Base-by-base conservation (phyloP, 352 stramenopile species). In the Phytophthora fragariae region DNA sequence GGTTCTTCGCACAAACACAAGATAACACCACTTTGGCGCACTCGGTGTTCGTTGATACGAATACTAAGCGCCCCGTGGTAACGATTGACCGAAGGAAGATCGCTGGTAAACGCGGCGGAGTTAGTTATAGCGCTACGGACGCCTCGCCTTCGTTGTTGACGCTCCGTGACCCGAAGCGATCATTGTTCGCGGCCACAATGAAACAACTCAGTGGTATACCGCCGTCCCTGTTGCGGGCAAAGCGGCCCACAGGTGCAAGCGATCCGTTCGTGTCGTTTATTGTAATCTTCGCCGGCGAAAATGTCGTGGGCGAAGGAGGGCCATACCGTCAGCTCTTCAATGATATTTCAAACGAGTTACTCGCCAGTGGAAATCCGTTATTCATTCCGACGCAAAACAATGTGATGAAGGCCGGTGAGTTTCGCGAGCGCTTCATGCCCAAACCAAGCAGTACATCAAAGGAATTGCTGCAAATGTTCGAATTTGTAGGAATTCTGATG, bases 221-320 rank as follows among this genome's bases (percentile, higher is more conserved):
- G 2, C 78, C 85, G 2, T 82, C 80, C 8, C 35, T 81, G 21
- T 68, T 95, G 27, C 83, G 86, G 2, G 85, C 84, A 7, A 93
- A 93, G 70, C 82, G 88, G n/a, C 88, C 88, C 0, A 90, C 83
- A 1, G 88, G 88, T 39, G 88, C 88, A 10, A 93, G 86, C 50
- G 88, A 95, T 55, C 88, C 88, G 29, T 95, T 95, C 53, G 85
- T 95, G 15, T 83, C 88, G 24, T 95, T 95, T 72, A 91, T 92
- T 39, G 88, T 93, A 12, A 77, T 90, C 8, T 95, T 95, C 57
- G 68, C 80, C 9, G 86, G 88, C 15, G 88, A 95, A 75, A 91
- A 95, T 19, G 88, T 95, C 3, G 88, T 95, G 8, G 88, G 88
- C 3, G 88, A 95, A 65, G 86, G 88, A 57, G 88, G 88, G 0